Evolutionary conservation across 2,329 filamentous ascomycete genomes (phyloP).

Genomic region (Periglandula ipomoeae): DNA sequence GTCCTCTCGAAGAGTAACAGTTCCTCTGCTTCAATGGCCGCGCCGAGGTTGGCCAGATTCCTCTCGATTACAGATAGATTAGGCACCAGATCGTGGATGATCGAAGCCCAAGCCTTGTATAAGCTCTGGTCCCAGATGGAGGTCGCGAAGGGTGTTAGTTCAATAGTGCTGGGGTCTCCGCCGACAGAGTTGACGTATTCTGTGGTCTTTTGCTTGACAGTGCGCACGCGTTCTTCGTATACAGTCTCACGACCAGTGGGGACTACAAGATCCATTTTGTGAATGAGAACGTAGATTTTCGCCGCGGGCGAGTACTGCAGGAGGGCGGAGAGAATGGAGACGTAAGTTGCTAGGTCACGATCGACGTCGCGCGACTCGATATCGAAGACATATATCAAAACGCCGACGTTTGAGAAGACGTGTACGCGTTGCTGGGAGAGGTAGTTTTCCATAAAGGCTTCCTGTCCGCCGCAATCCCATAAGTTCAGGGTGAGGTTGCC

Average conservation of each 20-base stretch:
- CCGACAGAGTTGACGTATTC: slow-evolving; percentile 36
- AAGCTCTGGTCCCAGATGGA: slow-evolving; percentile 98
- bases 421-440: slow-evolving; percentile 90
- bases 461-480: slow-evolving; percentile 98
- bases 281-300: slow-evolving; percentile 87
- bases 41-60: slow-evolving; percentile 72
- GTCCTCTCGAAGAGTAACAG: slow-evolving; percentile 91
- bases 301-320: slow-evolving; percentile 73
- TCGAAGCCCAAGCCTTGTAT: slow-evolving; percentile 96
- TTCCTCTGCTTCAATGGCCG: slow-evolving; percentile 86
- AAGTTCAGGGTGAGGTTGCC: slow-evolving; percentile 95
- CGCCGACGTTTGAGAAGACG: slow-evolving; percentile 93
- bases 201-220: slow-evolving; percentile 65
- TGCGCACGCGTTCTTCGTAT: slow-evolving; percentile 72
- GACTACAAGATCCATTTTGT: slow-evolving; percentile 97
- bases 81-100: slow-evolving; percentile 96
- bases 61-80: slow-evolving; percentile 83
- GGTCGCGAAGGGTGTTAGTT: slow-evolving; percentile 82
- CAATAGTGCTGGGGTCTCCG: slow-evolving; percentile 34
- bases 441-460: slow-evolving; percentile 98
- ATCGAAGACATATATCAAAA: slow-evolving; percentile 98
- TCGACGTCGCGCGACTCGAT: slow-evolving; percentile 94
- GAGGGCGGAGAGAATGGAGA: slow-evolving; percentile 79
- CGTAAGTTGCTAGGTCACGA: slow-evolving; percentile 86
- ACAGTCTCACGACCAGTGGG: slow-evolving; percentile 67